Evolutionary conservation across 371 early-diverging fungal genomes (phyloP).

Genomic region (Mortierella sp.): DNA sequence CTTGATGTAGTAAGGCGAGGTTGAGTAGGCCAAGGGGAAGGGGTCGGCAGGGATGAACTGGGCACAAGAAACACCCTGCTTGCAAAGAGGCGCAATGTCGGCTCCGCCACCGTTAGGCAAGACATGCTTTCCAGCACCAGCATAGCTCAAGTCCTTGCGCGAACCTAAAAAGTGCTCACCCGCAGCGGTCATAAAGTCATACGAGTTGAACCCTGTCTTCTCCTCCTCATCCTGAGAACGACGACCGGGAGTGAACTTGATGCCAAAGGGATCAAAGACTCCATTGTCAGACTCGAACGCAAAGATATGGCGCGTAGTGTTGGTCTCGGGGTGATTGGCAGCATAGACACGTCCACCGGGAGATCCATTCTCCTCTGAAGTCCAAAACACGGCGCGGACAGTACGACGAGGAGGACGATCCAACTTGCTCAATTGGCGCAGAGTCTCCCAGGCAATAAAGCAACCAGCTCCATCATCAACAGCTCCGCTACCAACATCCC

Average conservation of each 20-base stretch:
- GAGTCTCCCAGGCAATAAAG: slow-evolving; percentile 67
- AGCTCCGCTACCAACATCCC: slow-evolving; percentile 72
- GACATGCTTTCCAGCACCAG: slow-evolving; percentile 47
- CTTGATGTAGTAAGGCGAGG: slow-evolving; percentile 47
- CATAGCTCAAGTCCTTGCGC: slow-evolving; percentile 43
- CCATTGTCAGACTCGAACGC: slow-evolving; percentile 71
- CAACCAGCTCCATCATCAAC: slow-evolving; percentile 69
- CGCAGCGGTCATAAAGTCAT: slow-evolving; percentile 45
- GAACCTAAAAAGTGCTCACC: slow-evolving; percentile 46
- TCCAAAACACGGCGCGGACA: slow-evolving; percentile 70
- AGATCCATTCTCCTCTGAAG: slow-evolving; percentile 68
- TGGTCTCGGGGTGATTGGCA: slow-evolving; percentile 57
- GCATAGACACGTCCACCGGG: slow-evolving; percentile 66
- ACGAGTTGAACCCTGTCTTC: slow-evolving; percentile 42
- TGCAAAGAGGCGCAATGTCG: slow-evolving; percentile 63
- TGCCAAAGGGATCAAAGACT: slow-evolving; percentile 68
- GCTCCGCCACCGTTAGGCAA: slow-evolving; percentile 52
- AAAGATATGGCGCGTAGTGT: slow-evolving; percentile 61
- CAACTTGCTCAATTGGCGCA: slow-evolving; percentile 60
- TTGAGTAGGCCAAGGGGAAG: slow-evolving; percentile 55
- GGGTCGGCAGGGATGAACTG: slow-evolving; percentile 61
- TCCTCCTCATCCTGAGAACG: slow-evolving; percentile 48
- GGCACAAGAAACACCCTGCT: slow-evolving; percentile 64
- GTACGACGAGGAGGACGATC: slow-evolving; percentile 65
- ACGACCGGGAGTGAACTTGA: slow-evolving; percentile 43